Evolutionary conservation across 1,284 basidiomycete species (phyloP).

Genomic region (Cystobasidium pallidum): DNA sequence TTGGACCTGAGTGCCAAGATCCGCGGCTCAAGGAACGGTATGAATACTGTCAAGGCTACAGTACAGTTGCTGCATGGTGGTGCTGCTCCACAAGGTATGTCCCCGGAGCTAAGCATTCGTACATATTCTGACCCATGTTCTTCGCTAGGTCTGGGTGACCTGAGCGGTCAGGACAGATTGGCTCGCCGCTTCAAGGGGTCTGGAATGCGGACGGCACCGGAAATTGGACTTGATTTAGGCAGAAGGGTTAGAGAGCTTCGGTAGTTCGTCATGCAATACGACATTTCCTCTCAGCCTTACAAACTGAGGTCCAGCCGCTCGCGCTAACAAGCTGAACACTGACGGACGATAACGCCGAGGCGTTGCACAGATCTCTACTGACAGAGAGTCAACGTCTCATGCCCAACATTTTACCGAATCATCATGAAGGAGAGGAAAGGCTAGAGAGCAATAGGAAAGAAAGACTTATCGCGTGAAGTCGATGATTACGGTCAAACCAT

Average conservation of each 20-base stretch:
- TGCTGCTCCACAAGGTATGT: conserved; percentile 50
- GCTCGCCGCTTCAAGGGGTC: conserved; percentile 51
- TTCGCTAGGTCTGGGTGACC: conserved; percentile 50
- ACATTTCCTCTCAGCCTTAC: background rate
- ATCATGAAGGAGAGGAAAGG: too few species aligned
- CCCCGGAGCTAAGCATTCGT: background rate
- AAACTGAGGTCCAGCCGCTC: too few species aligned
- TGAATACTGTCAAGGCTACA: conserved; percentile 62
- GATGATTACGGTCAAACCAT: too few species aligned
- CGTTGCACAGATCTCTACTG: too few species aligned
- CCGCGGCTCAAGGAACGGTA: conserved; percentile 83
- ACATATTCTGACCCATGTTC: background rate
- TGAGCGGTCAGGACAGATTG: conserved; percentile 48
- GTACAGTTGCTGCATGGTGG: conserved; percentile 51
- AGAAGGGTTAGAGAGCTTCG: conserved; percentile 47
- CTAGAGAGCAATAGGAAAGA: too few species aligned
- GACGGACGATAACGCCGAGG: too few species aligned
- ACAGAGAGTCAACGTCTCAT: too few species aligned
- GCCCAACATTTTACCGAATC: too few species aligned
- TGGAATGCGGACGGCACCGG: conserved; percentile 53
- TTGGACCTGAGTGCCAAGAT: conserved; percentile 93
- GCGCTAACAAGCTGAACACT: too few species aligned
- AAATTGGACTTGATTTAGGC: conserved; percentile 50
- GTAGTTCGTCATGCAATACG: background rate
- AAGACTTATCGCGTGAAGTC: too few species aligned